Percentiles rank a stretch among this genome's conserved stretches.
These are phyloP conservation scores for Boletus subluridellus DNA, from an alignment of 1,284 basidiomycete species.

Conservation along the genomic window DNA sequence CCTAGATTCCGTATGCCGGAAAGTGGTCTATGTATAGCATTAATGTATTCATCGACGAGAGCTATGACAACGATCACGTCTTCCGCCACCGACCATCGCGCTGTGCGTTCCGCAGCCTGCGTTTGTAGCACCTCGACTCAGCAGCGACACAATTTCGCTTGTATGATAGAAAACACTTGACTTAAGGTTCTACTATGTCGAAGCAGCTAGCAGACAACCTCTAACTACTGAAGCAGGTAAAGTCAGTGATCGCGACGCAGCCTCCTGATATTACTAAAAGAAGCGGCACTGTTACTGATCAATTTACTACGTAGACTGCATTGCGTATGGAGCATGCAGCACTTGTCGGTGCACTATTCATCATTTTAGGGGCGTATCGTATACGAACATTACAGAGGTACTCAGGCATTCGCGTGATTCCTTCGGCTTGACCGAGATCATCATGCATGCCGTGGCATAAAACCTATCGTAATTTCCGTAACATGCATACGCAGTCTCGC, in stretches of 20 bases:
- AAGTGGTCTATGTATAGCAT: not conserved
- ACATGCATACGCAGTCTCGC: not conserved
- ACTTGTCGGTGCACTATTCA: no score
- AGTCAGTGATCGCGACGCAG: no score
- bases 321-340: no score
- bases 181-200: no score
- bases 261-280: no score
- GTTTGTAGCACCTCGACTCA: slow-evolving; percentile 25
- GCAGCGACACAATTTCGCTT: no score
- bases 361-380: not conserved
- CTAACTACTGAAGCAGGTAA: no score
- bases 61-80: slow-evolving; percentile 25
- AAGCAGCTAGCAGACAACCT: no score
- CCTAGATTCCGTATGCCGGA: not conserved
- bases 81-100: slow-evolving; percentile 28
- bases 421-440: slow-evolving; percentile 1
- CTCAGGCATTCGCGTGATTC: not conserved
- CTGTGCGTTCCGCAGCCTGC: slow-evolving; percentile 36
- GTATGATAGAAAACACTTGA: no score
- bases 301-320: no score
- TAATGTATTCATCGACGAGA: not conserved
- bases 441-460: not conserved
- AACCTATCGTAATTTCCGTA: not conserved
- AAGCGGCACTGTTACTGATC: no score
- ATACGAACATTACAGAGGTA: not conserved